Conservation (phyloP, 306 rosid species). For the Lupinus albus region DNA sequence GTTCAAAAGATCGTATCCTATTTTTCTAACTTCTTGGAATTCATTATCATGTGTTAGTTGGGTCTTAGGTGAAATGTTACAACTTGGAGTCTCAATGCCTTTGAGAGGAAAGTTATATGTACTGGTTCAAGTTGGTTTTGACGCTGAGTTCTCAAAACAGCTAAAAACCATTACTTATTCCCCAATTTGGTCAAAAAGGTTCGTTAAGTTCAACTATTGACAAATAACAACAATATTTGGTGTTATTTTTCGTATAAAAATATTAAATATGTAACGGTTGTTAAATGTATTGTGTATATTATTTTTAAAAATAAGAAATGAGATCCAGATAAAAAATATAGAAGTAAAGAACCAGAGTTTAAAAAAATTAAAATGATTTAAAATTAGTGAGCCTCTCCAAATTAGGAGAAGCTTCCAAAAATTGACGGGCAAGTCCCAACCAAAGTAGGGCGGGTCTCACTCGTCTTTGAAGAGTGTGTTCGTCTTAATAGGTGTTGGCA, state of each 20-base stretch:
- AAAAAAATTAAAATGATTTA: constrained; percentile 22
- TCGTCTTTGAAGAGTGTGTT: constrained; percentile 49
- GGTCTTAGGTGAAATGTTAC: constrained; percentile 50
- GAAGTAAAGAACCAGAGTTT: too few species aligned
- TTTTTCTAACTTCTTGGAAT: constrained; percentile 28
- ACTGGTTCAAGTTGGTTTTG: constrained; percentile 8
- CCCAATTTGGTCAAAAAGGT: constrained; percentile 13
- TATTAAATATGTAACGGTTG: too few species aligned
- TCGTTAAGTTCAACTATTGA: neutral
- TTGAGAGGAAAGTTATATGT: constrained; percentile 37
- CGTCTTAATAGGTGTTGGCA: constrained; percentile 60
- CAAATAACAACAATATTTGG: too few species aligned
- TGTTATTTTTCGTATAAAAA: too few species aligned
- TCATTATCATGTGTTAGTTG: constrained; percentile 49
- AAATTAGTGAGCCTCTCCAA: constrained; percentile 28
- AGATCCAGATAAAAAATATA: too few species aligned
- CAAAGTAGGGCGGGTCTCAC: constrained; percentile 57
- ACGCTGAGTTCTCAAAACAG: constrained; percentile 17
- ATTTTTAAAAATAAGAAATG: too few species aligned
- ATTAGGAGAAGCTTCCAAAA: constrained; percentile 60
- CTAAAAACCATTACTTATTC: constrained; percentile 8
- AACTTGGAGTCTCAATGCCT: constrained; percentile 29
- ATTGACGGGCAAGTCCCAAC: constrained; percentile 69
- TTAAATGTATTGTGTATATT: too few species aligned
- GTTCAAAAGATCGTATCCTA: constrained; percentile 42